phyloP scores from a whole-genome alignment of 306 rosid genomes.

The Dalbergia cultrata region DNA sequence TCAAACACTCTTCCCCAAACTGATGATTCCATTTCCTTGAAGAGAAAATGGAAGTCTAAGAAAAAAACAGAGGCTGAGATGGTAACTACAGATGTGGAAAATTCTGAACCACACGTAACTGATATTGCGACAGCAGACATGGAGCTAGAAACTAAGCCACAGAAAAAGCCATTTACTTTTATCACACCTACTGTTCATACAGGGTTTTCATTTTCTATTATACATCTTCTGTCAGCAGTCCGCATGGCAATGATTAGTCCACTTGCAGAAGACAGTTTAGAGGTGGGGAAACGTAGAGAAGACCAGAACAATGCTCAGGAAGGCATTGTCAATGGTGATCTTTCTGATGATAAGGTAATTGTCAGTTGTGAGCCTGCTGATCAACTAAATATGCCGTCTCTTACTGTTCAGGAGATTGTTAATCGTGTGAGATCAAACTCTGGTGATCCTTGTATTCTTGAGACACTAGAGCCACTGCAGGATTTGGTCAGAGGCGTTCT shows the following conservation, averaged over 20 bases:
- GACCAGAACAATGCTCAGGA: conserved; percentile 60
- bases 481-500: conserved; percentile 99
- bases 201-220: conserved; percentile 92
- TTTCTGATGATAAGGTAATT: conserved; percentile 55
- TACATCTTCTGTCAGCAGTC: conserved; percentile 96
- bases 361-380: conserved; percentile 59
- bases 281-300: conserved; percentile 58
- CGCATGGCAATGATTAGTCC: conserved; percentile 89
- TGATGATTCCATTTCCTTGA: conserved; percentile 61
- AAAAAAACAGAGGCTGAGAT: conserved; percentile 70
- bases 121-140: conserved; percentile 65
- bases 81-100: conserved; percentile 70
- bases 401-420: conserved; percentile 86
- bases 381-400: conserved; percentile 63
- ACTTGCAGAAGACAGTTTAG: conserved; percentile 71
- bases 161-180: conserved; percentile 76
- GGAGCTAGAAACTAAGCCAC: conserved; percentile 88
- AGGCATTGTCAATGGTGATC: conserved; percentile 54
- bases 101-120: conserved; percentile 60
- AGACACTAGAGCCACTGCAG: conserved; percentile 96
- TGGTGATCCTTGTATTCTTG: conserved; percentile 94
- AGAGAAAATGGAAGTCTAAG: conserved; percentile 64
- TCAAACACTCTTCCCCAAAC: conserved; percentile 47
- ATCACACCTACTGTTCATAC: conserved; percentile 95
- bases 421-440: conserved; percentile 90